These are phyloP conservation scores for Epichloe sibirici DNA, from an alignment of 2,329 filamentous ascomycete species.

Conservation along the genomic window DNA sequence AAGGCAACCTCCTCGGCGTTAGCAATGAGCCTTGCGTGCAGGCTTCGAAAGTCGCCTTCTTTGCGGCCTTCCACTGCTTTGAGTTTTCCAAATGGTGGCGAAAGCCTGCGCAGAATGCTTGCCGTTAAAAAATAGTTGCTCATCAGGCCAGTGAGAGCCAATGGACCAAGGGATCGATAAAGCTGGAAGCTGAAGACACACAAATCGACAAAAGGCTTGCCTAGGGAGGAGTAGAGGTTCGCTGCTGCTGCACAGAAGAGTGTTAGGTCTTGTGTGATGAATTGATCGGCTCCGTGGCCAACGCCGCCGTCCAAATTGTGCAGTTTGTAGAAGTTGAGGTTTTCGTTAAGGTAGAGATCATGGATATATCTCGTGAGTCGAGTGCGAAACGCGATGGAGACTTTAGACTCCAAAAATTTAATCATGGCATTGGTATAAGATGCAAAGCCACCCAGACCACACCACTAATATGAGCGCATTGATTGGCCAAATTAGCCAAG, in stretches of 20 bases:
- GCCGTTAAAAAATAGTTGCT: slow-evolving; percentile 93
- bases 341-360: slow-evolving; percentile 88
- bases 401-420: slow-evolving; percentile 94
- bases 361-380: slow-evolving; percentile 93
- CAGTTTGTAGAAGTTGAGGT: slow-evolving; percentile 93
- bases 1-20: slow-evolving; percentile 98
- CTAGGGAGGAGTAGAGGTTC: slow-evolving; percentile 85
- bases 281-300: slow-evolving; percentile 86
- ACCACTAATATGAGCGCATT: slow-evolving; percentile 47
- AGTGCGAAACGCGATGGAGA: slow-evolving; percentile 95
- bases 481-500: not conserved
- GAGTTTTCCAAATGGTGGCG: slow-evolving; percentile 90
- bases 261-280: slow-evolving; percentile 93
- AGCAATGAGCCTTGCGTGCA: slow-evolving; percentile 85
- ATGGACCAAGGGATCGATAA: slow-evolving; percentile 76
- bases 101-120: slow-evolving; percentile 74
- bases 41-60: slow-evolving; percentile 85
- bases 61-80: slow-evolving; percentile 92
- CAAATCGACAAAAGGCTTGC: slow-evolving; percentile 95
- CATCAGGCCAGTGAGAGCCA: slow-evolving; percentile 74
- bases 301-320: slow-evolving; percentile 87
- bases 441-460: slow-evolving; percentile 80
- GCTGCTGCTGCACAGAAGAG: slow-evolving; percentile 89
- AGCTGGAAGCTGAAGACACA: slow-evolving; percentile 98
- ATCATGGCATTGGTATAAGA: slow-evolving; percentile 99